Percentiles rank a stretch among this genome's conserved stretches.
phyloP scores from a whole-genome alignment of 805 yeast species.

The Osmozyma mogii region DNA sequence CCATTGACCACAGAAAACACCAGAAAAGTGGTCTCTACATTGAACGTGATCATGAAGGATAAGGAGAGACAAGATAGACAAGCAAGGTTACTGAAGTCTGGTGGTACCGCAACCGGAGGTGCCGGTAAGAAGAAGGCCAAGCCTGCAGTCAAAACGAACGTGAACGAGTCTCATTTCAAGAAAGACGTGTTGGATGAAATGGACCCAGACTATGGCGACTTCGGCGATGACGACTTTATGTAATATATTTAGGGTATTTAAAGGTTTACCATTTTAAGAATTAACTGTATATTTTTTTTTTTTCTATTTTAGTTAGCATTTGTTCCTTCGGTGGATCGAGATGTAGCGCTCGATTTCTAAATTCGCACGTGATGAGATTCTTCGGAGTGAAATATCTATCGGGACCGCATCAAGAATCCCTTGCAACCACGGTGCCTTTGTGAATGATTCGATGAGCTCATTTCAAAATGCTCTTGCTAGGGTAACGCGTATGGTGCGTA shows the following conservation, averaged over 20 bases:
- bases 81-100: constrained; percentile 71
- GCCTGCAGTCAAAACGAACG: constrained; percentile 59
- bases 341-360: not conserved
- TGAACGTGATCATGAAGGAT: constrained; percentile 73
- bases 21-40: constrained; percentile 77
- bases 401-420: no score
- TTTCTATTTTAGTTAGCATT: not conserved
- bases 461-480: not conserved
- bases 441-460: not conserved
- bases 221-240: constrained; percentile 81
- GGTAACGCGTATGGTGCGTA: not conserved
- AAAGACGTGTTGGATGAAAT: constrained; percentile 57
- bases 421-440: not conserved
- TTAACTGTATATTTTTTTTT: no score
- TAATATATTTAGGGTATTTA: constrained; percentile 19
- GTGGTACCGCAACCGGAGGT: constrained; percentile 86
- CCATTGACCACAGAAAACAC: constrained; percentile 79
- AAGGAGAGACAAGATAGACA: constrained; percentile 88
- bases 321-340: not conserved
- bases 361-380: not conserved
- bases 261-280: not conserved
- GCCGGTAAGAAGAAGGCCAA: constrained; percentile 94
- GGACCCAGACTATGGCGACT: constrained; percentile 45
- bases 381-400: no score
- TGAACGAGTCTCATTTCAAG: constrained; percentile 42